Evolutionary conservation across 306 rosid species (phyloP), one percentile per base, ranked within the genome.

Genomic region (Cucumis sativus): DNA sequence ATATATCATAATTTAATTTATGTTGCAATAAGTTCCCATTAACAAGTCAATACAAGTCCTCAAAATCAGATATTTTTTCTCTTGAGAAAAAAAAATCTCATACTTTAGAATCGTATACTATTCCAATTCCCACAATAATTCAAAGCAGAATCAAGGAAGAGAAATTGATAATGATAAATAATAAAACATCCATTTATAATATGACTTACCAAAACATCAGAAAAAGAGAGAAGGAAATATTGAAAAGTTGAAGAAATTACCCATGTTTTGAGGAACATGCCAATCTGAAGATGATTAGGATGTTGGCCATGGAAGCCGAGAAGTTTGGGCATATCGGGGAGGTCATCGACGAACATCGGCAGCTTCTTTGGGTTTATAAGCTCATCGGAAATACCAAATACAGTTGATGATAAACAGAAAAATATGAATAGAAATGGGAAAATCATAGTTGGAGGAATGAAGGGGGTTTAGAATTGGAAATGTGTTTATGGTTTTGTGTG

Each of bases 191-290:
- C 51, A 45, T 45, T 45, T 45, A 45, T 45, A 6, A 45, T 45
- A 45, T 45, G 51, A 45, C 4, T 45, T 11, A 45, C 51, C 51
- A 45, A 49, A 49, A 49, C 6, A 56, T 18, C 6, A 7, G 10
- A 12, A 1, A 5, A 8, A 3, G 9, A 18, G 8, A n/a, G 10
- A 20, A 39, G 16, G 25, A 3, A 60, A 75, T 33, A 28, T 28
- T 28, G 30, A 28, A 28, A 28, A 28, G 30, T 28, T 2, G 3
- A 28, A 28, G 25, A 3, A 60, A 75, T 33, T 33, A 92, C 97
- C 97, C 96, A 90, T 79, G 85, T 89, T 75, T 87, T 92, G 80
- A 59, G 35, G 88, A 85, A 92, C 97, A 92, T 92, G 82, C 97
- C 92, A 57, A 92, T 89, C 20, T 79, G 45, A 37, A 92, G 81